Conservation (phyloP, 2,329 filamentous ascomycete genomes). For the Diaporthe longicolla region DNA sequence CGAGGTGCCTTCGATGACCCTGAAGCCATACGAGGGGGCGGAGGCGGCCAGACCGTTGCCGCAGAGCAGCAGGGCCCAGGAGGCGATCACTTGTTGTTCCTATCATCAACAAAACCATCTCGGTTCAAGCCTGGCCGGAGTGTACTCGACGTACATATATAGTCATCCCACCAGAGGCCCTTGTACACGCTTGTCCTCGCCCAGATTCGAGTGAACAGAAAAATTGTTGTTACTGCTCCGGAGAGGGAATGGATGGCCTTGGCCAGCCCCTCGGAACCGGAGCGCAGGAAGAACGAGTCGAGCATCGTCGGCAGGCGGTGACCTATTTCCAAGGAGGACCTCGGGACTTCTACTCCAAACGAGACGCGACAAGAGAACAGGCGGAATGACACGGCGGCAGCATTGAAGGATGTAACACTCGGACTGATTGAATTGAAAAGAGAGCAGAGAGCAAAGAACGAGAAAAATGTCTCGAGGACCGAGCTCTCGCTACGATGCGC, state of each 20-base stretch:
- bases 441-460: too few relatives aligned
- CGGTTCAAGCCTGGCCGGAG: neutral
- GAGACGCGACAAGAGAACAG: too few relatives aligned
- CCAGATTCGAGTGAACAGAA: slow-evolving; percentile 37
- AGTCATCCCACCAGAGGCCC: slow-evolving; percentile 38
- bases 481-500: slow-evolving; percentile 18
- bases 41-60: slow-evolving; percentile 35
- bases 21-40: slow-evolving; percentile 35
- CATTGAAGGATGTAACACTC: too few relatives aligned
- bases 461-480: neutral
- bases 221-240: slow-evolving; percentile 35
- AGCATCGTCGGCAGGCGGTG: slow-evolving; percentile 6
- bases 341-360: neutral
- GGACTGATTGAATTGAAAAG: neutral
- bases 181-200: slow-evolving; percentile 35
- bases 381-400: too few relatives aligned
- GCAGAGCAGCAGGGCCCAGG: slow-evolving; percentile 35
- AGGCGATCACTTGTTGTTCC: slow-evolving; percentile 25
- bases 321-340: too few relatives aligned
- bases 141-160: slow-evolving; percentile 24
- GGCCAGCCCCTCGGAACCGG: slow-evolving; percentile 37
- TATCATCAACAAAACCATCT: neutral
- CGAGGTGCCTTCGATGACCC: slow-evolving; percentile 26
- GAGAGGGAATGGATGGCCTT: slow-evolving; percentile 37
- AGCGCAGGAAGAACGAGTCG: slow-evolving; percentile 29